These are phyloP conservation scores for Hermanozyma aechmeae DNA, from an alignment of 805 yeast genomes.

Conservation along the genomic window DNA sequence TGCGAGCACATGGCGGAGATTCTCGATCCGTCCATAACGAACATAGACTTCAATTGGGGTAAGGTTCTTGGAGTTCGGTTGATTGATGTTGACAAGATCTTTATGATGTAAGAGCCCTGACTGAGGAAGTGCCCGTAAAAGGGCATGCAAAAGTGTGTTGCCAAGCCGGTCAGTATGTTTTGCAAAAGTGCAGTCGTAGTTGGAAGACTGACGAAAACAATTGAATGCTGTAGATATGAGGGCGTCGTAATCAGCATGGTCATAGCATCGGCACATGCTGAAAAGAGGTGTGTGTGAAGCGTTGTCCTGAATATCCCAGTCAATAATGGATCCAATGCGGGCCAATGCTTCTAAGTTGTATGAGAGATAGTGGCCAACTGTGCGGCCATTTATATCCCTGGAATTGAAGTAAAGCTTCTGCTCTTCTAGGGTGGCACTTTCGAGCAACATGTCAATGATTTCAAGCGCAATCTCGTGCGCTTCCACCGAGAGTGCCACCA, in stretches of 20 bases:
- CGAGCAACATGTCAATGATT: constrained; percentile 31
- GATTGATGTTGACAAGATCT: constrained; percentile 40
- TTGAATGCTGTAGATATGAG: constrained; percentile 39
- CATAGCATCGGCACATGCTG: constrained; percentile 71
- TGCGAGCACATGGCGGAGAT: constrained; percentile 40
- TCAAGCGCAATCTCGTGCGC: constrained; percentile 36
- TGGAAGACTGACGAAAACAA: constrained; percentile 32
- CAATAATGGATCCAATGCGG: constrained; percentile 45
- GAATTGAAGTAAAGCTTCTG: constrained; percentile 37
- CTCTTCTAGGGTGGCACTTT: constrained; percentile 38
- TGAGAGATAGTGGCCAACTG: constrained; percentile 67
- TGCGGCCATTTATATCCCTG: constrained; percentile 45
- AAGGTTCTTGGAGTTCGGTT: constrained; percentile 44
- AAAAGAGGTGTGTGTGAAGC: constrained; percentile 73
- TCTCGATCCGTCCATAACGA: constrained; percentile 57
- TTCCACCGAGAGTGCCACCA: constrained; percentile 52
- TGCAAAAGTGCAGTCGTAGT: constrained; percentile 31
- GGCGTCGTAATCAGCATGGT: constrained; percentile 51
- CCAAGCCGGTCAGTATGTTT: constrained; percentile 69
- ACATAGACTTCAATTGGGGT: constrained; percentile 69
- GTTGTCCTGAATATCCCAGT: constrained; percentile 62
- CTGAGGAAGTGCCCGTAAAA: constrained; percentile 38
- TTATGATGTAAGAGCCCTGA: constrained; percentile 14
- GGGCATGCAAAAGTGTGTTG: constrained; percentile 68
- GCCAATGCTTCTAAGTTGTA: constrained; percentile 44